Conservation (phyloP, 495 filamentous ascomycete species). For the Daldinia concentrica region DNA sequence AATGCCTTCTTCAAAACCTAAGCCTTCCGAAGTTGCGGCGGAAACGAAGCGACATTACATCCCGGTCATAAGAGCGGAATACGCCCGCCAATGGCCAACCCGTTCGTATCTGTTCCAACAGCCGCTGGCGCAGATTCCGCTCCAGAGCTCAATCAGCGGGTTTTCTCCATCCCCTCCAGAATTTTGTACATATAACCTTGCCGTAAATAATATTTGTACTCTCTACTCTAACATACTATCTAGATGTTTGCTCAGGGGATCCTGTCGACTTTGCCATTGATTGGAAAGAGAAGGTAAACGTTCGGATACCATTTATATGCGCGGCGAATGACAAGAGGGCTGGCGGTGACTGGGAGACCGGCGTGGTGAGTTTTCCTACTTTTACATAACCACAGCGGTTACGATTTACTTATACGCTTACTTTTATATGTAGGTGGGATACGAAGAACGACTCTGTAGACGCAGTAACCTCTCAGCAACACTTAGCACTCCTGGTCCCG, state of each 20-base stretch:
- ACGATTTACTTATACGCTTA: slow-evolving; percentile 19
- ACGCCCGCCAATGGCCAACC: slow-evolving; percentile 55
- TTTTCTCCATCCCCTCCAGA: slow-evolving; percentile 47
- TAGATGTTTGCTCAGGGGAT: slow-evolving; percentile 68
- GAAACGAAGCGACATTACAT: slow-evolving; percentile 73
- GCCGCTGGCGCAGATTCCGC: slow-evolving; percentile 51
- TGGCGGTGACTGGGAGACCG: slow-evolving; percentile 81
- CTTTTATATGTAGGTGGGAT: slow-evolving; percentile 58
- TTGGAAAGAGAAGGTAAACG: slow-evolving; percentile 57
- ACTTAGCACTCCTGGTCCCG: slow-evolving; percentile 63
- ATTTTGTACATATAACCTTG: slow-evolving; percentile 50
- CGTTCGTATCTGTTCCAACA: slow-evolving; percentile 60
- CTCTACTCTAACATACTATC: slow-evolving; percentile 6
- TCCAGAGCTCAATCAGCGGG: slow-evolving; percentile 46
- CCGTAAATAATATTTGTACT: not conserved
- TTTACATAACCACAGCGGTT: not conserved
- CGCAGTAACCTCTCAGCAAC: slow-evolving; percentile 75
- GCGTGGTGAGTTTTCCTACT: slow-evolving; percentile 46
- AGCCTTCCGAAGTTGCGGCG: slow-evolving; percentile 74
- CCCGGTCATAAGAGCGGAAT: slow-evolving; percentile 64
- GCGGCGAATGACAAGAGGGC: slow-evolving; percentile 78
- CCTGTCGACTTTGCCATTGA: slow-evolving; percentile 73
- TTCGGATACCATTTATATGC: slow-evolving; percentile 72
- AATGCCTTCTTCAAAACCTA: slow-evolving; percentile 70
- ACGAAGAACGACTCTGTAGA: slow-evolving; percentile 76